A percentile compares a stretch with the other conserved stretches of the same genome.
Conservation (phyloP, 345 rosid genomes). For the Noccaea bulbosa region DNA sequence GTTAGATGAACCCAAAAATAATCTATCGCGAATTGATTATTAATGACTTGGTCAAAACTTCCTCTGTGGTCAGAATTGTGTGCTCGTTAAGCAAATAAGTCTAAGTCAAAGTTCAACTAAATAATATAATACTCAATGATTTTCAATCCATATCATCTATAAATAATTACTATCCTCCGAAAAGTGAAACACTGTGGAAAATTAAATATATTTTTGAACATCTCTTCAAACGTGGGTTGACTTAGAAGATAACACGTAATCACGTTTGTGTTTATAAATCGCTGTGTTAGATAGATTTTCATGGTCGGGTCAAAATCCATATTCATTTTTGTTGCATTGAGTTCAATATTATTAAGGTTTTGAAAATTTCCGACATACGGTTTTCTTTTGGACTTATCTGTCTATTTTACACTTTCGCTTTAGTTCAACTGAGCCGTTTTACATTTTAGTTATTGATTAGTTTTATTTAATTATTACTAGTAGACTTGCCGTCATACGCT, state of each 20-base stretch:
- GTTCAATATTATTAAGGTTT: neutral
- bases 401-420: neutral
- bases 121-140: slow-evolving; percentile 9
- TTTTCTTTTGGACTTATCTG: slow-evolving; percentile 5
- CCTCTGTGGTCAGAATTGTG: slow-evolving; percentile 20
- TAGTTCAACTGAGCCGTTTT: slow-evolving; percentile 20
- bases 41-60: slow-evolving; percentile 35
- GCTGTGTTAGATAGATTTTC: slow-evolving; percentile 1
- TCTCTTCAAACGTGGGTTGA: slow-evolving; percentile 24
- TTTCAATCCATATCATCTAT: neutral
- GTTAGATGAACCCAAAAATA: slow-evolving; percentile 13
- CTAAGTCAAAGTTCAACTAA: slow-evolving; percentile 23
- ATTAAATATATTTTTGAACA: neutral
- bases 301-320: slow-evolving; percentile 19
- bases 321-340: neutral
- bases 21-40: neutral
- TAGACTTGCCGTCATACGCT: neutral
- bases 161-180: neutral
- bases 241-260: slow-evolving; percentile 1
- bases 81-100: slow-evolving; percentile 30
- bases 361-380: neutral
- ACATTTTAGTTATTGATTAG: neutral
- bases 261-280: slow-evolving; percentile 22
- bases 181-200: slow-evolving; percentile 18
- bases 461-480: neutral